Base-by-base conservation (phyloP, 2,329 filamentous ascomycete species). In the Aspergillus intermedius region DNA sequence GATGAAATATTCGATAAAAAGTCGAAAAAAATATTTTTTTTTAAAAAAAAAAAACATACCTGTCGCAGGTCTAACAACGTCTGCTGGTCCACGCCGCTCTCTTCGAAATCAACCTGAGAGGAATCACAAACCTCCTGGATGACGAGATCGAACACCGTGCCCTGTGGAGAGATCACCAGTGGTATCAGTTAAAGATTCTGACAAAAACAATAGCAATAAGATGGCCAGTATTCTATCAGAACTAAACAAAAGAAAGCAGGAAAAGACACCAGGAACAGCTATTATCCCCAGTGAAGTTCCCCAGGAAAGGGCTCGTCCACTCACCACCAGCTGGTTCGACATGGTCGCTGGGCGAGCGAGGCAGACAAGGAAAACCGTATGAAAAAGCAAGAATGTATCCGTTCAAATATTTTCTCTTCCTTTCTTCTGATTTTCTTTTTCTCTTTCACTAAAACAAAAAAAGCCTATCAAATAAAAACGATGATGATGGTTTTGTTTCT, bases 41-140 rank as follows among this genome's bases (percentile, higher is more conserved):
- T n/a, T n/a, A 42, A 30, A 32, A 28, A 52, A 39, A 23, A 42
- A 30, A 30, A 28, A 75, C 87, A 80, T 77, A 97, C 91, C 82
- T 85, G 80, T 71, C 84, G 85, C 77, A 98, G 77, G 69, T 95
- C 88, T 58, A 91, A 83, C 62, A 98, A 75, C 45, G 91, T 91
- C 60, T 81, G 77, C 68, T 91, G 86, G 61, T 95, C 89, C 56
- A 97, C 86, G 61, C 93, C 93, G 60, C 86, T 89, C 74, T 98
- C 93, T 70, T 98, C 93, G 68, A 98, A 97, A 72, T 97, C 93
- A 64, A 91, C 87, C 64, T 88, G 82, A 64, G 91, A 96, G 58
- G 85, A 84, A 61, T 91, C 86, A 71, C 96, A 88, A 65, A 98
- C 91, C 74, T 87, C 86, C 60, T 91, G 86, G 71, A 97, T 88